Base-by-base conservation (phyloP, 371 early-diverging fungal species). In the Syncephalastrum monosporum region DNA sequence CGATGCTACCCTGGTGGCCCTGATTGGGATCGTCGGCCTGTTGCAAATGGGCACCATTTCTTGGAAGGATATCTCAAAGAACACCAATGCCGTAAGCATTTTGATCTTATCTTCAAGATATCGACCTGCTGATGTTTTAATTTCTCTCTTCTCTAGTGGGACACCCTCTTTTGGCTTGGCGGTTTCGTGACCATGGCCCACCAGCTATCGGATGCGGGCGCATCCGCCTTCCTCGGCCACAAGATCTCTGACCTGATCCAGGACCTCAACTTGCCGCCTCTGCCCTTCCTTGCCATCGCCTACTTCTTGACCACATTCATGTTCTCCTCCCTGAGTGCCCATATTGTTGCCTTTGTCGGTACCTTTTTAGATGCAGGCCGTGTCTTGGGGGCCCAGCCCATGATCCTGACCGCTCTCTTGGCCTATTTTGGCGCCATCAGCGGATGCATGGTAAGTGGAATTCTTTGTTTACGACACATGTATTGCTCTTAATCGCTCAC, bases 151-250 rank as follows among this genome's bases (percentile, higher is more conserved):
- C 53, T 14, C 33, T 52, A 78, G 81, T 92, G 92, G 92, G 92
- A 92, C 60, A 83, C 89, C 4, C 79, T 88, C 42, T 90, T 88
- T 59, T 92, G 92, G 91, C 70, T 92, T 3, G 85, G 86, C 16
- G 87, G 88, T 10, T 89, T 92, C 70, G 79, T 92, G 19, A 77
- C 89, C 0, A 83, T 92, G 52, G 90, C 90, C 44, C 82, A 85
- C 53, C 91, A 91, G 60, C 69, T 92, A 3, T 74, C 85, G 15
- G 80, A 75, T 17, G 74, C 88, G 5, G 89, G 90, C 7, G 76
- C 91, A 21, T 81, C 90, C 12, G 67, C 69, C 6, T 88, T 72
- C 65, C 64, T 91, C 33, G 91, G 90, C 13, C 63, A 72, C 24
- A 64, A 68, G 10, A 77, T 89, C 52, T 82, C 86, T 1, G 47